Evolutionary conservation across 768 basidiomycete species (phyloP), one percentile per base, ranked within the genome.

Genomic region (Tylopilus vinaceipallidus): DNA sequence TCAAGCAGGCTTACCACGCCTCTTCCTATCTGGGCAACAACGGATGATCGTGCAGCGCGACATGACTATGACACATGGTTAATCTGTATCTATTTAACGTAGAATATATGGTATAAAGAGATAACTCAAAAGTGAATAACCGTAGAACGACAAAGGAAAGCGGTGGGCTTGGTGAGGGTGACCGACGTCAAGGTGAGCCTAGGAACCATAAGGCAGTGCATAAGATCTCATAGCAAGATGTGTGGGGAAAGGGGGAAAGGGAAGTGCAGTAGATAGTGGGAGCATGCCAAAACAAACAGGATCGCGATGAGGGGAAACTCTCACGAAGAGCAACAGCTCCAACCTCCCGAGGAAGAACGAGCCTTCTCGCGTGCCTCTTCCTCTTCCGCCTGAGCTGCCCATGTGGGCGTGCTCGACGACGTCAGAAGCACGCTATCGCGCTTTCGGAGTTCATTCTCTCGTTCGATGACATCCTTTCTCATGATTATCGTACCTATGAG

Each of bases 341-440:
- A 89, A 47, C 67, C 59, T 34, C 79, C 76, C 24, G 79, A 71
- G 24, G 64, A 58, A n/a, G 63, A 62, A 16, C 74, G 71, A 17
- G 71, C 75, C 59, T 77, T 76, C 64, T 77, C 75, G 35, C 78
- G 75, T 17, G 84, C 86, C 61, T 86, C 87, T 63, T 91, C 88
- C 61, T 82, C 86, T 48, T 88, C 88, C 20, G 88, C 87, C 63
- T 88, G 86, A 12, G 84, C 85, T 42, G 82, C 79, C 88, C 89
- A 91, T 14, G 80, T 74, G 6, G 89, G 88, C 27, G 85, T 76
- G 48, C 73, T 75, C 33, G 76, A 65, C 47, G 79, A 75, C 24
- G 83, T 76, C 30, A 95, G 72, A 68, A 88, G 80, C 48, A 97
- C 85, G 67, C 91, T 93, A 64, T 94, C 87, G 45, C 89, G 81